These are phyloP conservation scores for Pseudogymnoascus sp. DNA, from an alignment of 2,329 filamentous ascomycete genomes.

Conservation along the genomic window DNA sequence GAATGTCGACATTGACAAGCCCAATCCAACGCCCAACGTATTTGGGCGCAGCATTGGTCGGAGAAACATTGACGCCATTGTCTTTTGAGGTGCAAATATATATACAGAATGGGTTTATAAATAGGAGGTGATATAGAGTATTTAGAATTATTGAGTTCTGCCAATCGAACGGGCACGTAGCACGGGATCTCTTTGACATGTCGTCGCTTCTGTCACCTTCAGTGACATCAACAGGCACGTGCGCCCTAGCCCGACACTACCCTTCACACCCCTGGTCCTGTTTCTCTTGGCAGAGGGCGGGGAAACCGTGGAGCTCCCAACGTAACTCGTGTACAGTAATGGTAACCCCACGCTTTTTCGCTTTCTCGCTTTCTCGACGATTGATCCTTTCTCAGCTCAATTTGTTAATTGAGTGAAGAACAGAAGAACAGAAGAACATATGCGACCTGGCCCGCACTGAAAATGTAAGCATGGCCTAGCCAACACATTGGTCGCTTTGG, in stretches of 20 bases:
- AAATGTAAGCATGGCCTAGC: neutral
- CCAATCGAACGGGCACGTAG: neutral
- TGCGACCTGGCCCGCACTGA: constrained; percentile 5
- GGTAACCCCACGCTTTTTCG: constrained; percentile 2
- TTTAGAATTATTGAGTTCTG: neutral
- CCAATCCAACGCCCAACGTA: constrained; percentile 29
- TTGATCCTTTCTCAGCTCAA: neutral
- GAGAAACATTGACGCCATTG: constrained; percentile 26
- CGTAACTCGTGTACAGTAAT: constrained; percentile 5
- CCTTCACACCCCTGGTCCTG: neutral
- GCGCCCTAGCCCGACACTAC: neutral
- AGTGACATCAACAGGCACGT: constrained; percentile 3
- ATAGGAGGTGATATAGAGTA: neutral
- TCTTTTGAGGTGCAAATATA: neutral
- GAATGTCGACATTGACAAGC: constrained; percentile 30
- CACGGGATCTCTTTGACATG: neutral
- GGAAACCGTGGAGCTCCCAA: constrained; percentile 2
- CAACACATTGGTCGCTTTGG: neutral
- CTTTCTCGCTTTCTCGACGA: neutral
- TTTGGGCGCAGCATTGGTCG: constrained; percentile 27
- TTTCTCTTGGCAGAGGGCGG: constrained; percentile 1
- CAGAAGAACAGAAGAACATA: neutral
- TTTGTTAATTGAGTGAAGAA: neutral
- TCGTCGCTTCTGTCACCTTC: neutral
- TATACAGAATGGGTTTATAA: neutral